Evolutionary conservation across 371 early-diverging fungal species (phyloP), one percentile per base, ranked within the genome.

Genomic region (Rhizomucor miehei): DNA sequence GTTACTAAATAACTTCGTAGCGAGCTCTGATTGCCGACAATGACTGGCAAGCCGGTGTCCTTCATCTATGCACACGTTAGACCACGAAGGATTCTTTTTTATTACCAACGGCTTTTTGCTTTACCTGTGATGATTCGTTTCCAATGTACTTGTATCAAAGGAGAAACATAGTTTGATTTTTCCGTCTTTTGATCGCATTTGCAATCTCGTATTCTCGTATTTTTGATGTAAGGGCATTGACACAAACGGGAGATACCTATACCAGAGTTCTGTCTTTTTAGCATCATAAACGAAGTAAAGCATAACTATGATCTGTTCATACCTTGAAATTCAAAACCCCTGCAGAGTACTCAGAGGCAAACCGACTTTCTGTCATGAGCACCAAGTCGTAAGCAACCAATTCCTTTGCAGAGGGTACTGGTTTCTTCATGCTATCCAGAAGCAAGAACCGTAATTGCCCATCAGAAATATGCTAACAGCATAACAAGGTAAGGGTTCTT

Each of bases 111-210:
- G 20, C 34, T 54, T 3, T 5, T 25, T 21, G 19, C 62, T 64
- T 88, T 89, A 64, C 91, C 92, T 12, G 89, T 85, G 52, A 92
- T 87, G 21, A 90, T 57, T 11, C 91, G 72, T 59, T 87, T 82
- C 85, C 89, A 89, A 25, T 84, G 87, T 1, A 90, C 71, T 34
- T 80, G 74, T 43, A 84, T 70, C 8, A 92, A 65, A 6, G 92
- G 88, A 0, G 89, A 89, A 29, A 29, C 29, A 29, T 29, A 29
- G 8, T 29, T 29, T 8, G 21, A 48, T 25, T 34, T 48, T 48
- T 48, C 34, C 11, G 14, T 41, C 41, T 6, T 12, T 25, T 48
- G 48, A 45, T 45, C 19, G 13, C 45, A 17, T 45, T 48, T n/a
- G 19, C 48, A 19, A 25, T 46, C 13, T 48, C 48, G 23, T 21